Conservation (phyloP, 1,284 basidiomycete species). For the Ustilago loliicola region DNA sequence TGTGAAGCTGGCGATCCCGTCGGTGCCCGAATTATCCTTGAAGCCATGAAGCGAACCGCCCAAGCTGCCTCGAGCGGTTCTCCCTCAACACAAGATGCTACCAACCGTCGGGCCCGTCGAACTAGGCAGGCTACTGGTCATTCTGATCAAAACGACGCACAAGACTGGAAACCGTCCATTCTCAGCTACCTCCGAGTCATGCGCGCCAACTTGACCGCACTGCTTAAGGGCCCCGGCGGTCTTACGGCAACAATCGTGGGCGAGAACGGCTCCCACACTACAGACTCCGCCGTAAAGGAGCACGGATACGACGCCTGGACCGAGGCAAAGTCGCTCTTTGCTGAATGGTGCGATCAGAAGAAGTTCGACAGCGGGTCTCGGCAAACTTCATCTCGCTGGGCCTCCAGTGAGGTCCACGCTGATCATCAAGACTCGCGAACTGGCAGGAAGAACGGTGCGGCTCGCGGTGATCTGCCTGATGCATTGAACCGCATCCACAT, state of each 20-base stretch:
- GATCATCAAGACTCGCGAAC: not conserved
- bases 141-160: not conserved
- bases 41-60: slow-evolving; percentile 33
- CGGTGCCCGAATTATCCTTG: slow-evolving; percentile 28
- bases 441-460: not conserved
- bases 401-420: not conserved
- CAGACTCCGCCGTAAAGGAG: not conserved
- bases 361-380: not conserved
- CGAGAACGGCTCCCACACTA: not conserved
- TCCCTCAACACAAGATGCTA: not conserved
- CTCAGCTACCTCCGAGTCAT: slow-evolving; percentile 30
- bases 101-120: slow-evolving; percentile 15
- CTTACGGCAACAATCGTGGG: slow-evolving; percentile 18
- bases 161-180: slow-evolving; percentile 26
- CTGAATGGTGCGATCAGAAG: slow-evolving; percentile 20
- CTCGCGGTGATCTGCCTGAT: not conserved
- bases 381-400: not conserved
- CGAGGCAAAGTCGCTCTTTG: slow-evolving; percentile 27
- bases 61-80: not conserved
- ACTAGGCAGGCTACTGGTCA: not conserved
- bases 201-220: slow-evolving; percentile 21
- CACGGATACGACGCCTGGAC: slow-evolving; percentile 29
- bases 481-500: slow-evolving; percentile 11
- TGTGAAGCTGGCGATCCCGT: slow-evolving; percentile 27
- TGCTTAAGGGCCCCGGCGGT: slow-evolving; percentile 13